These are phyloP conservation scores for Teratosphaeriaceae sp. DNA, from an alignment of 2,329 filamentous ascomycete genomes.

Conservation along the genomic window DNA sequence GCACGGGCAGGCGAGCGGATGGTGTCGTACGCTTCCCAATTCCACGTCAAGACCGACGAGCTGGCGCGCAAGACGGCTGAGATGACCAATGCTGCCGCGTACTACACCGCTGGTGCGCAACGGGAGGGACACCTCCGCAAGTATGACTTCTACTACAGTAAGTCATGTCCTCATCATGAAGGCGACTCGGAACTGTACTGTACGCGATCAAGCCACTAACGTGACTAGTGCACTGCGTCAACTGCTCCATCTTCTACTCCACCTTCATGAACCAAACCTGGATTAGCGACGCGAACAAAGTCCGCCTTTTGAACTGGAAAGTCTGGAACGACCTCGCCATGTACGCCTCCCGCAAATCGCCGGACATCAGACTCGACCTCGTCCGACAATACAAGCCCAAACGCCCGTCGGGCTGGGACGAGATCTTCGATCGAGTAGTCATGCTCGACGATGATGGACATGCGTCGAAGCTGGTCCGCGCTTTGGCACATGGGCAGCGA, in stretches of 20 bases:
- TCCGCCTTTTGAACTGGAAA: constrained; percentile 74
- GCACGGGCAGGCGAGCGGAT: constrained; percentile 57
- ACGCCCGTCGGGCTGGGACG: constrained; percentile 36
- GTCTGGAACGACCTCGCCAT: constrained; percentile 65
- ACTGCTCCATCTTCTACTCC: constrained; percentile 66
- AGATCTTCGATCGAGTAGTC: constrained; percentile 41
- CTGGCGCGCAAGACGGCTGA: constrained; percentile 53
- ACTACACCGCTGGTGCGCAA: constrained; percentile 56
- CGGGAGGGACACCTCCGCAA: constrained; percentile 59
- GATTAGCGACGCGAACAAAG: constrained; percentile 55
- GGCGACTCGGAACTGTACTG: no score
- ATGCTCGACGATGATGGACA: constrained; percentile 69
- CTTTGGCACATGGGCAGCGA: constrained; percentile 58
- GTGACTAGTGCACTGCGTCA: constrained; percentile 61
- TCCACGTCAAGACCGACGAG: constrained; percentile 43
- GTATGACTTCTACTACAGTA: constrained; percentile 75
- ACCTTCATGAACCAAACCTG: constrained; percentile 55
- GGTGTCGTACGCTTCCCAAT: constrained; percentile 53
- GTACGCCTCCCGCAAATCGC: constrained; percentile 63
- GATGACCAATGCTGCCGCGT: constrained; percentile 63
- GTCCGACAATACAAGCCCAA: constrained; percentile 55
- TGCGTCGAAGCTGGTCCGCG: constrained; percentile 65
- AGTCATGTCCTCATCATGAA: no score
- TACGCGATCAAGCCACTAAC: no score
- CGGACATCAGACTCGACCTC: constrained; percentile 53